Evolutionary conservation across 768 basidiomycete species (phyloP), one percentile per base, ranked within the genome.

Genomic region (Nidula microcarpa): DNA sequence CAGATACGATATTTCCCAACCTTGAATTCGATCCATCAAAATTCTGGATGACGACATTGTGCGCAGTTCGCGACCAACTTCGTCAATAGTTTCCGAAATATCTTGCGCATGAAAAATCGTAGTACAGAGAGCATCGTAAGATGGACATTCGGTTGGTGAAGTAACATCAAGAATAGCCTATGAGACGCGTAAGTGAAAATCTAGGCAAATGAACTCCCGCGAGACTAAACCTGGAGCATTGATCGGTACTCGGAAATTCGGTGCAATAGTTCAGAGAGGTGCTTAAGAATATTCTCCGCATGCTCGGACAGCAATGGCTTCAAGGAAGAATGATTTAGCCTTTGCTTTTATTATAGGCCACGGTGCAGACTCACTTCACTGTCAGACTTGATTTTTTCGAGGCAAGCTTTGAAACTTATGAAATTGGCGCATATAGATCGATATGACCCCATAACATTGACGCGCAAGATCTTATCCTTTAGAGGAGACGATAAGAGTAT

Each of bases 11-110:
- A 57, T 56, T 23, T 62, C 63, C 60, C 67, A 65, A 11, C 55
- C 51, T 32, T 62, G 65, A 4, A 69, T 61, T 7, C 73, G 67
- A 13, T 54, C 53, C 45, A 58, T 57, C 13, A 75, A 61, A 18
- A 62, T 60, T 13, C 55, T 57, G n/a, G 56, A 35, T 23, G 67
- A 52, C 36, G 60, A 61, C 62, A 70, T 67, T 8, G 71, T 71
- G 13, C 74, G 73, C 9, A 75, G 53, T 43, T 71, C 67, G 34
- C 45, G 53, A 7, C 72, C 71, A 32, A 72, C 70, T 61, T 76
- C 74, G 54, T 70, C 55, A 49, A 76, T 68, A 13, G 65, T 65
- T n/a, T 64, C 58, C 1, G 68, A 62, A 13, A 72, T 62, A 41
- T 69, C 64, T n/a, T 45, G 55, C 41, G 71, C 56, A 16, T 67